A percentile compares a stretch with the other conserved stretches of the same genome.
Conservation (phyloP, 805 yeast genomes). For the Kodamaea restingae region DNA sequence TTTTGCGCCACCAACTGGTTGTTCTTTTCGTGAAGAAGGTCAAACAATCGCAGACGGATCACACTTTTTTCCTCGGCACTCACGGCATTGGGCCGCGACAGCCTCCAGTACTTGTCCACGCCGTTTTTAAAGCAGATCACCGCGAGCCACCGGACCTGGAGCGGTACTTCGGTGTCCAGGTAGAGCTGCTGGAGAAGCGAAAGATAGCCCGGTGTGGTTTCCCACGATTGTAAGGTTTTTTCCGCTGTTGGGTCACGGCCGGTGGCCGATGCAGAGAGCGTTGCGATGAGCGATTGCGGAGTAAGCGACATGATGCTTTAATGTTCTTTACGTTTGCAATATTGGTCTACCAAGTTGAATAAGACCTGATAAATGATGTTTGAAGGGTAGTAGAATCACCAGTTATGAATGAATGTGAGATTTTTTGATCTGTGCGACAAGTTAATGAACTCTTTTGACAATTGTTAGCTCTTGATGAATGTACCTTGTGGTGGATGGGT, state of each 20-base stretch:
- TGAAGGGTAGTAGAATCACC: too few species aligned
- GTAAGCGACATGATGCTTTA: neutral
- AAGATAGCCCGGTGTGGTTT: conserved; percentile 56
- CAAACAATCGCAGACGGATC: conserved; percentile 57
- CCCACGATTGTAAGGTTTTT: conserved; percentile 66
- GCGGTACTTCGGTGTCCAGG: conserved; percentile 51
- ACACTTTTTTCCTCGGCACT: conserved; percentile 63
- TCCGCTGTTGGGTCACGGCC: conserved; percentile 59
- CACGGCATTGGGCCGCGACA: conserved; percentile 50
- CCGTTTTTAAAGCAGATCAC: conserved; percentile 87
- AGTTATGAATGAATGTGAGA: too few species aligned
- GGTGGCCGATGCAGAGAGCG: conserved; percentile 36
- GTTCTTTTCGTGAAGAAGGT: conserved; percentile 62
- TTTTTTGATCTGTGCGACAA: too few species aligned
- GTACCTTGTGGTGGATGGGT: too few species aligned
- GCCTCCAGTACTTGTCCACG: conserved; percentile 79
- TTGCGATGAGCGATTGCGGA: conserved; percentile 22
- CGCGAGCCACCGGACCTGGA: conserved; percentile 80
- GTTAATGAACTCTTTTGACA: too few species aligned
- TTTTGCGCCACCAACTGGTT: conserved; percentile 75
- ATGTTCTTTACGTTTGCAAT: too few species aligned
- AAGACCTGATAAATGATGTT: too few species aligned
- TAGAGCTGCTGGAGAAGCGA: conserved; percentile 54
- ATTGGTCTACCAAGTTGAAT: too few species aligned
- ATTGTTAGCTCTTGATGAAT: too few species aligned